Evolutionary conservation across 768 basidiomycete species (phyloP), one percentile per base, ranked within the genome.

Genomic region (Tephrocybe sp.): DNA sequence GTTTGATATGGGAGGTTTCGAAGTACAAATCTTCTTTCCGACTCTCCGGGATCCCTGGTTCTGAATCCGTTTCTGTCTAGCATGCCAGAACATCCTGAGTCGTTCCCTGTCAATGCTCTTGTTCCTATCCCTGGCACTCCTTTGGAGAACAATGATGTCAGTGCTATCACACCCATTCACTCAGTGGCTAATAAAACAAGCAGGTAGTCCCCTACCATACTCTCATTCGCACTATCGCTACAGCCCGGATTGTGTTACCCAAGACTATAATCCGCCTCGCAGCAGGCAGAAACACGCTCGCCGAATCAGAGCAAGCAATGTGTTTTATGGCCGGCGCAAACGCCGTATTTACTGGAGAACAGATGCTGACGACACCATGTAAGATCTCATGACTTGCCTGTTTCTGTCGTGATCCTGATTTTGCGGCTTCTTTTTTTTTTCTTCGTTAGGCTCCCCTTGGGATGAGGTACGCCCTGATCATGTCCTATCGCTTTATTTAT

Each of bases 261-360:
- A 77, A 73, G 51, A 94, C 95, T 10, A 97, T 98, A 61, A 97
- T 98, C 50, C 83, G 95, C 49, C 83, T 98, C 21, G 94, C 95
- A 6, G 95, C 95, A 16, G 95, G 95, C 47, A 76, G 95, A 60
- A 92, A 92, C 65, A 89, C 83, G 1, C 80, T 97, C 57, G 76
- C 76, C 50, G 95, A 98, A 72, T 77, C 89, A 8, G 90, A 97
- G 67, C 95, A 98, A 64, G 93, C 88, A 6, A 93, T 98, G 88
- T 94, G 92, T 63, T 98, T 98, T 72, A 88, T 98, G 89, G 94
- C 95, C 1, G 95, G 95, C 19, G 95, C 94, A 18, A 98, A 98
- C 62, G 95, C 95, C 18, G 86, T 98, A 53, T 98, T 98, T 66
- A 98, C 95, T n/a, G 95, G 94, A 36, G 95, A 97, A 64, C 78